Percentiles rank a stretch among this genome's conserved stretches.
These are phyloP conservation scores for Blastocystis hominis DNA, from an alignment of 352 stramenopile genomes.

Conservation along the genomic window DNA sequence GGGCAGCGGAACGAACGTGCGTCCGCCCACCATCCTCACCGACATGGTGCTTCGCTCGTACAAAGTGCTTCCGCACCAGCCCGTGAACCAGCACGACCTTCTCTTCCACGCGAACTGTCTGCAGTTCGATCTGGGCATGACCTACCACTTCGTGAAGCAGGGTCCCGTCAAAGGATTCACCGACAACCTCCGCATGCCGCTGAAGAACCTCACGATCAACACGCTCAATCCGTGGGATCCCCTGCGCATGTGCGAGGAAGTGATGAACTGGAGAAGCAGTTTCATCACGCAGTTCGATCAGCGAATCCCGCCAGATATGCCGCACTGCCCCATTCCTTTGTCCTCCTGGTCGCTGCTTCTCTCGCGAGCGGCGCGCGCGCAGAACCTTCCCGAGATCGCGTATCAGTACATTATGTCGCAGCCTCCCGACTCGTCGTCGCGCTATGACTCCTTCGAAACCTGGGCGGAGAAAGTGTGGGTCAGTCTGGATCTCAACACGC, in stretches of 20 bases:
- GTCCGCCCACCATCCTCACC: not conserved
- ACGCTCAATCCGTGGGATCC: conserved; percentile 31
- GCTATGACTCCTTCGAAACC: not conserved
- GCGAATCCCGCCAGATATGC: not conserved
- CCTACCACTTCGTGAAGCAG: not conserved
- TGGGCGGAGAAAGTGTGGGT: conserved; percentile 10
- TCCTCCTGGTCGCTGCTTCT: not conserved
- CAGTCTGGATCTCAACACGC: not conserved
- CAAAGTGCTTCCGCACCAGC: conserved; percentile 1
- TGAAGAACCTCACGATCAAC: not conserved
- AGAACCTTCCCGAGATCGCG: conserved; percentile 5
- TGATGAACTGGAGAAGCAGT: conserved; percentile 5
- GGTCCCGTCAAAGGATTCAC: not conserved
- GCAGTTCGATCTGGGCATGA: not conserved
- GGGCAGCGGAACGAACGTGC: not conserved
- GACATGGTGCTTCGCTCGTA: not conserved
- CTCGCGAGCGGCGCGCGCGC: not conserved
- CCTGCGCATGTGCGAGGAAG: conserved; percentile 25
- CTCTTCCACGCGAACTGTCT: not conserved
- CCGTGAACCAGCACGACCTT: not conserved
- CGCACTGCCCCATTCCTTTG: not conserved
- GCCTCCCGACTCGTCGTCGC: not conserved
- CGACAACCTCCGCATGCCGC: not conserved
- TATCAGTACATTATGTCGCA: not conserved
- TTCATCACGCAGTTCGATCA: not conserved